A percentile compares a stretch with the other conserved stretches of the same genome.
Conservation (phyloP, 345 rosid species). For the Combretum micranthum region DNA sequence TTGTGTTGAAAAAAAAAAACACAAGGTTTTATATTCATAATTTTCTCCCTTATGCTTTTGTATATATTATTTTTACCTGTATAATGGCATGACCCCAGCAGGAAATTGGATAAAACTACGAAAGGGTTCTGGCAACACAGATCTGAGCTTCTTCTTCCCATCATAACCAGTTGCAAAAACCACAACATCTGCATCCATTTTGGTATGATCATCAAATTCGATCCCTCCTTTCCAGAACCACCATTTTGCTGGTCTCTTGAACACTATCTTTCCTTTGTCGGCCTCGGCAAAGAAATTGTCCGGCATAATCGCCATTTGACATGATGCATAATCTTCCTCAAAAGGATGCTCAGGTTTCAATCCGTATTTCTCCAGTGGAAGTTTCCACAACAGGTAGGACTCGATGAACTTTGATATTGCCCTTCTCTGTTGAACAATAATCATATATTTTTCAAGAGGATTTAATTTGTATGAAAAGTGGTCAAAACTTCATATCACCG, state of each 20-base stretch:
- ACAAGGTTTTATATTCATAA: too few relatives aligned
- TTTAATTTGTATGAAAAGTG: too few relatives aligned
- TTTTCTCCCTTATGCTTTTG: too few relatives aligned
- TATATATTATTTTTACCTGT: slow-evolving; percentile 39
- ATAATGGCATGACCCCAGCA: slow-evolving; percentile 59
- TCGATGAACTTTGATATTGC: slow-evolving; percentile 72
- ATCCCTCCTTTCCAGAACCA: slow-evolving; percentile 68
- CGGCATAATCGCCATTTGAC: slow-evolving; percentile 90
- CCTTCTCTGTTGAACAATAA: slow-evolving; percentile 38
- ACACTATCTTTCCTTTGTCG: slow-evolving; percentile 64
- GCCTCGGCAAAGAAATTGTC: slow-evolving; percentile 72
- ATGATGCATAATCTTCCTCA: slow-evolving; percentile 78
- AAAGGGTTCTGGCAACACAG: slow-evolving; percentile 75
- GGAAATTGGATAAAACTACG: slow-evolving; percentile 47
- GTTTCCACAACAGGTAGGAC: slow-evolving; percentile 69
- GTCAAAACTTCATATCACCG: too few relatives aligned
- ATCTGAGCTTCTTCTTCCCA: slow-evolving; percentile 69
- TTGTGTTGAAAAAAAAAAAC: too few relatives aligned
- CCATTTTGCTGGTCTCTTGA: slow-evolving; percentile 68
- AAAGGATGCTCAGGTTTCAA: slow-evolving; percentile 80
- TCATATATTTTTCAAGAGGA: neutral
- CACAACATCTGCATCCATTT: slow-evolving; percentile 67
- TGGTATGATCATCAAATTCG: slow-evolving; percentile 57
- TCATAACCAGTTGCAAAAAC: slow-evolving; percentile 77
- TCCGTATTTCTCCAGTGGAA: slow-evolving; percentile 65